These are phyloP conservation scores for Laburnicola sp. DNA, from an alignment of 2,329 filamentous ascomycete genomes.

Conservation along the genomic window DNA sequence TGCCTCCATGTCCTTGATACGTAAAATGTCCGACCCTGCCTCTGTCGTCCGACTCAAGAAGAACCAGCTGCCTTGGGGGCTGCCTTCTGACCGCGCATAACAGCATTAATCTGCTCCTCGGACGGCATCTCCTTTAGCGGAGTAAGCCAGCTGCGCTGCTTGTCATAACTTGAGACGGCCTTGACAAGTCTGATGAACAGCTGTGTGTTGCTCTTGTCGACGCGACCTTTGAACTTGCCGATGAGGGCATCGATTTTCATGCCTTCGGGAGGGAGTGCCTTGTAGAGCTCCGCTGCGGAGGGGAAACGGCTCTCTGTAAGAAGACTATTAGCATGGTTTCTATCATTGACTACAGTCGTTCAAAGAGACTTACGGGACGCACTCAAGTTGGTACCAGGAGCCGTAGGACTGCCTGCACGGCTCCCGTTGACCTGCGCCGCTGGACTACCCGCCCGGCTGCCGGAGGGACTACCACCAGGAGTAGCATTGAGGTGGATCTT, in stretches of 20 bases:
- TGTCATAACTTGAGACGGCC: slow-evolving; percentile 39
- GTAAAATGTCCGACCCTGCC: no score
- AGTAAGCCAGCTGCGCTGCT: slow-evolving; percentile 31
- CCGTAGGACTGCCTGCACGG: slow-evolving; percentile 34
- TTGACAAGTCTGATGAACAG: slow-evolving; percentile 53
- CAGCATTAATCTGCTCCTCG: slow-evolving; percentile 30
- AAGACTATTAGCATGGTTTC: slow-evolving; percentile 1
- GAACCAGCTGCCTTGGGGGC: slow-evolving; percentile 4
- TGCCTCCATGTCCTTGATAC: no score
- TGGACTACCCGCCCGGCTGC: slow-evolving; percentile 58
- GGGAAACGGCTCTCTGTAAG: slow-evolving; percentile 37
- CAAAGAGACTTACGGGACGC: slow-evolving; percentile 10
- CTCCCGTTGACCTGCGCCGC: slow-evolving; percentile 36
- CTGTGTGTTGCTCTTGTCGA: slow-evolving; percentile 41
- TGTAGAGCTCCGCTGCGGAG: slow-evolving; percentile 50
- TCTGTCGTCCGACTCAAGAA: no score
- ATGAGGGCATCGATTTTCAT: slow-evolving; percentile 49
- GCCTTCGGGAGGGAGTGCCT: slow-evolving; percentile 49
- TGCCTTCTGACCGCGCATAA: slow-evolving; percentile 17
- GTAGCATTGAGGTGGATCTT: slow-evolving; percentile 57
- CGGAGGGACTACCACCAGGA: slow-evolving; percentile 63
- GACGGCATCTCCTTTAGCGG: slow-evolving; percentile 37
- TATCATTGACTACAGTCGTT: neutral
- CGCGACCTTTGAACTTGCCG: slow-evolving; percentile 46
- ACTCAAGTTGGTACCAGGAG: slow-evolving; percentile 14